Conservation (phyloP, 768 basidiomycete genomes). For the Tulasnella calospora region DNA sequence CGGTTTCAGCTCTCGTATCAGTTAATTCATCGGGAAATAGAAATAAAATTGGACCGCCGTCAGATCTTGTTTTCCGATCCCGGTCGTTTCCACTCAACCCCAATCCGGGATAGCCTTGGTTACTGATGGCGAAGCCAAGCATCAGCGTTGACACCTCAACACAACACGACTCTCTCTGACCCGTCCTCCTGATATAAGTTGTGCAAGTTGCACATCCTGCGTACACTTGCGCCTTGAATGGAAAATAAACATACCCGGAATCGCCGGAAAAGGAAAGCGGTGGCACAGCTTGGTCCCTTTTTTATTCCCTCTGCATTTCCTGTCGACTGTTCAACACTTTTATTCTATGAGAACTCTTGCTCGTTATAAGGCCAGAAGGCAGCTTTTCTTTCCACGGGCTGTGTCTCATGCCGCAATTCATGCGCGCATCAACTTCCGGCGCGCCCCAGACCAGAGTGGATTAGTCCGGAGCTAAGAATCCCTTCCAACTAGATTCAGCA, state of each 20-base stretch:
- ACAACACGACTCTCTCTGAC: background rate
- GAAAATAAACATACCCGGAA: background rate
- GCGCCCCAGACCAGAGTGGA: background rate
- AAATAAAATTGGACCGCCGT: background rate
- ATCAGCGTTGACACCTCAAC: background rate
- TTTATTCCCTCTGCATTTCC: background rate
- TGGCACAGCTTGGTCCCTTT: background rate
- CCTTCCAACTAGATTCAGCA: background rate
- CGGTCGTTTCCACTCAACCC: constrained; percentile 3
- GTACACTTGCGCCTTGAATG: background rate
- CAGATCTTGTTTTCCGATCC: background rate
- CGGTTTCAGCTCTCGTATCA: background rate
- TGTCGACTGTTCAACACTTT: background rate
- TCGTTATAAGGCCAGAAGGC: too few relatives aligned
- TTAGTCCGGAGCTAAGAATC: background rate
- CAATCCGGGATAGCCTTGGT: background rate
- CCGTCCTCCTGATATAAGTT: background rate
- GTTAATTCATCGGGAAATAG: background rate
- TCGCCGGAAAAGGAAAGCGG: background rate
- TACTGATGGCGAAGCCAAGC: background rate
- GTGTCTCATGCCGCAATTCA: background rate
- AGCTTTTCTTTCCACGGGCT: background rate
- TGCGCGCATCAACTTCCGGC: background rate
- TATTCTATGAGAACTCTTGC: background rate
- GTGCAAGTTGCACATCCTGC: background rate